These are phyloP conservation scores for Kuraishia borneana DNA, from an alignment of 805 yeast species.

Conservation along the genomic window DNA sequence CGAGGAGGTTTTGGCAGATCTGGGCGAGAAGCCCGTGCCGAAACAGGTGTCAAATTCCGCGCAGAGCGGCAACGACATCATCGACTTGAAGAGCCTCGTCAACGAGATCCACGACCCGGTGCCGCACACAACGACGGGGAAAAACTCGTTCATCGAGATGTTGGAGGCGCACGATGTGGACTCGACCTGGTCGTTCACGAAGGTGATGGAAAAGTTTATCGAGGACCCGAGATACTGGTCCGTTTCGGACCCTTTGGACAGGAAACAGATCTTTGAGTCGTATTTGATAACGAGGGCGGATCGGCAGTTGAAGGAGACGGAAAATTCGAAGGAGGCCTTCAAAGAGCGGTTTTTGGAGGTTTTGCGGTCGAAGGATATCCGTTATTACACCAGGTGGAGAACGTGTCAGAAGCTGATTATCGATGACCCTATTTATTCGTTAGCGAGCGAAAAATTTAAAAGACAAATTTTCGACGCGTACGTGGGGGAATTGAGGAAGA, in stretches of 20 bases:
- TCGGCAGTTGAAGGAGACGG: constrained; percentile 40
- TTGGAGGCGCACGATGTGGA: constrained; percentile 48
- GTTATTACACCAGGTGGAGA: constrained; percentile 53
- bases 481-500: constrained; percentile 25
- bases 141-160: constrained; percentile 38
- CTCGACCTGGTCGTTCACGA: constrained; percentile 64
- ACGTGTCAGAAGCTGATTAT: constrained; percentile 39
- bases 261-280: constrained; percentile 55
- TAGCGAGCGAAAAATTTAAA: constrained; percentile 47
- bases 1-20: constrained; percentile 20
- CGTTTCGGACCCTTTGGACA: constrained; percentile 45
- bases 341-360: constrained; percentile 39
- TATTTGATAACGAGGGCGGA: constrained; percentile 40
- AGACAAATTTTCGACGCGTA: constrained; percentile 42
- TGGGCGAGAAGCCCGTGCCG: background rate
- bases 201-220: constrained; percentile 48
- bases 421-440: constrained; percentile 58
- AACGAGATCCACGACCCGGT: background rate
- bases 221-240: constrained; percentile 59
- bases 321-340: constrained; percentile 42
- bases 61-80: constrained; percentile 5
- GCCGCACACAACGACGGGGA: background rate
- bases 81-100: constrained; percentile 4
- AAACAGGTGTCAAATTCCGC: no score
- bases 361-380: constrained; percentile 31